These are phyloP conservation scores for Melaleuca alternifolia DNA, from an alignment of 345 rosid genomes.

Conservation along the genomic window DNA sequence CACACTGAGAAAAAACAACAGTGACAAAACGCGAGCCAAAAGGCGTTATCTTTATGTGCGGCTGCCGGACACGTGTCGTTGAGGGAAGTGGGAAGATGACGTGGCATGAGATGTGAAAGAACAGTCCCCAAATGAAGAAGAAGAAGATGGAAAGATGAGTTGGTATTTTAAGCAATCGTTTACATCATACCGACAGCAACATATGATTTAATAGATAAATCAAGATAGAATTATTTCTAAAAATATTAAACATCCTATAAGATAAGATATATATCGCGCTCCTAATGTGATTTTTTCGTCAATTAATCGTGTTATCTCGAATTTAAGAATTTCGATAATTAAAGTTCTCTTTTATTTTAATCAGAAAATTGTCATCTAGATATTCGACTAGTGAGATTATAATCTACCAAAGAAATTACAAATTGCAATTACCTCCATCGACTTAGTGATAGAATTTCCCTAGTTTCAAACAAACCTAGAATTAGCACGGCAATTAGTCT, in stretches of 20 bases:
- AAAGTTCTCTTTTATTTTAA: not conserved
- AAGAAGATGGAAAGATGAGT: not conserved
- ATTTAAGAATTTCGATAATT: not conserved
- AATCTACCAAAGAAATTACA: not conserved
- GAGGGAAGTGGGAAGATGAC: conserved; percentile 3
- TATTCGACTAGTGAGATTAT: not conserved
- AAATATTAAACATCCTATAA: fast-evolving
- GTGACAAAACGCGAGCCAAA: conserved; percentile 15
- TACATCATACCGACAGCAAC: not conserved
- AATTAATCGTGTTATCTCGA: not conserved
- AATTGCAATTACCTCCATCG: not conserved
- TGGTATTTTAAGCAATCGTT: not conserved
- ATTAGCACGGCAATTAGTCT: not conserved
- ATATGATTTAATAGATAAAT: not conserved
- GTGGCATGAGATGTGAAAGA: not conserved
- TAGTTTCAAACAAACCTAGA: not conserved
- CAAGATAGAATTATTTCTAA: not conserved
- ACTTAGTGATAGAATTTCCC: not conserved
- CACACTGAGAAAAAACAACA: not conserved
- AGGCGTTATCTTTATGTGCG: conserved; percentile 18
- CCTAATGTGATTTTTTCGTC: too few species aligned
- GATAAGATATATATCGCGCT: not conserved
- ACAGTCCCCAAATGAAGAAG: not conserved
- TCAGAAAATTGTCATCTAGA: not conserved
- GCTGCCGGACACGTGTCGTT: conserved; percentile 18